Conservation (phyloP, 2,329 filamentous ascomycete genomes). For the Phyllosticta capitalensis region DNA sequence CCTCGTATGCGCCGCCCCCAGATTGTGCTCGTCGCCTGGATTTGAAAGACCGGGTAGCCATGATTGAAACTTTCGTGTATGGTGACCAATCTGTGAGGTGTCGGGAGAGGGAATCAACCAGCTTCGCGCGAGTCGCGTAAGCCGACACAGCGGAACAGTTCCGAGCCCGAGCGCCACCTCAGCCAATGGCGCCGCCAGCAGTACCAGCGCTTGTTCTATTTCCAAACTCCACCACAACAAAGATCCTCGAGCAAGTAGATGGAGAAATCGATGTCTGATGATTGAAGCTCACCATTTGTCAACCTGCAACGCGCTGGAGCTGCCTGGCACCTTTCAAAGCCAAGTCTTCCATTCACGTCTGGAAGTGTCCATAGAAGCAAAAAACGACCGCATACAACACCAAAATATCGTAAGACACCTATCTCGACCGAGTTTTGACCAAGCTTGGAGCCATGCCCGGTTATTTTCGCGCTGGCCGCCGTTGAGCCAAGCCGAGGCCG, state of each 20-base stretch:
- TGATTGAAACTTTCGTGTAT: not conserved
- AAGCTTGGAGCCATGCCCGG: not conserved
- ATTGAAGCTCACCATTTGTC: too few species aligned
- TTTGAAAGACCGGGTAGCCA: not conserved
- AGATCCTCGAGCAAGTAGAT: too few species aligned
- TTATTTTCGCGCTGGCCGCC: not conserved
- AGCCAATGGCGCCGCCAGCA: too few species aligned
- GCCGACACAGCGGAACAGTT: not conserved
- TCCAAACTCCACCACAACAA: too few species aligned
- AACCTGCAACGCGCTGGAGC: not conserved
- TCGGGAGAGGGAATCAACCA: not conserved
- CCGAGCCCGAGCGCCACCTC: not conserved
- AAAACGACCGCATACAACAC: not conserved
- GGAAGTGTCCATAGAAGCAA: not conserved
- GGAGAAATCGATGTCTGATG: not conserved
- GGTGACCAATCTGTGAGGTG: not conserved
- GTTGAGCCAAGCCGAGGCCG: not conserved
- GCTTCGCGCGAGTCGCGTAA: not conserved
- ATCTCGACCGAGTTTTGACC: not conserved
- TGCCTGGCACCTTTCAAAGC: too few species aligned
- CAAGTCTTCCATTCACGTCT: too few species aligned
- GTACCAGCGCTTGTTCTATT: too few species aligned
- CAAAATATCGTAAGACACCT: not conserved
- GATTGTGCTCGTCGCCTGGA: not conserved
- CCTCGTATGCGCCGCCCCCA: slow-evolving; percentile 1